A percentile compares a stretch with the other conserved stretches of the same genome.
phyloP scores from a whole-genome alignment of 2,329 filamentous ascomycete species.

The Colletotrichum aenigma region DNA sequence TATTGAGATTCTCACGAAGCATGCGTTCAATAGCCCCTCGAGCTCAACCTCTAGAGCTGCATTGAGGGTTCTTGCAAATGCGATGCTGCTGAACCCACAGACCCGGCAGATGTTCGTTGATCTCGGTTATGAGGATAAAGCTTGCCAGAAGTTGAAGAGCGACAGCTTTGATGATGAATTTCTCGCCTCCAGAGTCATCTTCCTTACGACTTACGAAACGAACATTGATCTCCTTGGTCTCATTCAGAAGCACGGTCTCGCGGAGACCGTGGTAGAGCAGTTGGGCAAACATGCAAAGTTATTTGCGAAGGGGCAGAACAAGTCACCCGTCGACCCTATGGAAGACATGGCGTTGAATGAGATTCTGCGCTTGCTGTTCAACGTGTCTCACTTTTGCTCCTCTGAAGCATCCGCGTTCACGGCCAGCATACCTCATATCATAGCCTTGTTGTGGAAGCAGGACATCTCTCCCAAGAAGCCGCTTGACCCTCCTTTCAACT shows the following conservation, averaged over 20 bases:
- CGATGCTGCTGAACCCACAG: conserved; percentile 71
- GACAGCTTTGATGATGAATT: conserved; percentile 87
- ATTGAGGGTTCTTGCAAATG: conserved; percentile 84
- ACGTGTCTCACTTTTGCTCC: conserved; percentile 78
- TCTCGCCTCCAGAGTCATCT: conserved; percentile 77
- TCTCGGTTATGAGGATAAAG: conserved; percentile 68
- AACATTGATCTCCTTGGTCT: conserved; percentile 69
- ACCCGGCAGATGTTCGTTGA: conserved; percentile 77
- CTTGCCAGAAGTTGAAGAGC: conserved; percentile 73
- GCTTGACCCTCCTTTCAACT: conserved; percentile 73
- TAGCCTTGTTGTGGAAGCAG: conserved; percentile 69
- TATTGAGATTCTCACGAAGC: conserved; percentile 71
- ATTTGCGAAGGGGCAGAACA: conserved; percentile 27
- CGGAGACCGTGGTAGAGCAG: conserved; percentile 71
- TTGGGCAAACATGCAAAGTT: conserved; percentile 70
- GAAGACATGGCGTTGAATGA: conserved; percentile 82
- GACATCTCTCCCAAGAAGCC: conserved; percentile 66
- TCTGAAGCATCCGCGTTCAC: conserved; percentile 67
- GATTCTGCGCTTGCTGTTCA: conserved; percentile 88
- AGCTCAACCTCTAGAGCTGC: conserved; percentile 73
- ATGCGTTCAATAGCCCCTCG: conserved; percentile 73
- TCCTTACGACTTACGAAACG: conserved; percentile 79
- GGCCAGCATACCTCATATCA: conserved; percentile 69
- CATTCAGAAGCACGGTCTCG: conserved; percentile 69
- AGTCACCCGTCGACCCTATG: conserved; percentile 57